These are phyloP conservation scores for Bacidia gigantensis DNA, from an alignment of 495 filamentous ascomycete species.

Conservation along the genomic window DNA sequence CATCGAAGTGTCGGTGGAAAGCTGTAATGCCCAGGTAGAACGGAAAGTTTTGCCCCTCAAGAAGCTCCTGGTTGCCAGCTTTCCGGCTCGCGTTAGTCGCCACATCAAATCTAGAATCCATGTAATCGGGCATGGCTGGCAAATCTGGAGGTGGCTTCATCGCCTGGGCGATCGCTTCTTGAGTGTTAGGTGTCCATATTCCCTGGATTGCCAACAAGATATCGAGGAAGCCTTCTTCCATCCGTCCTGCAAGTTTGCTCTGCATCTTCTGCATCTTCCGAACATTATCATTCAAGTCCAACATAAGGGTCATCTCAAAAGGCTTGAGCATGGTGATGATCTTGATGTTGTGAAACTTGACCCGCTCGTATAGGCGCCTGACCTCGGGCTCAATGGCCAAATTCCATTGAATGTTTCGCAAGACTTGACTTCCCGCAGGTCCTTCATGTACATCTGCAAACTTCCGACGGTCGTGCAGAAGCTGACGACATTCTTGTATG, in stretches of 20 bases:
- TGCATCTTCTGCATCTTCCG: slow-evolving; percentile 16
- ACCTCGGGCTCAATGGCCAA: slow-evolving; percentile 13
- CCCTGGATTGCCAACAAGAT: neutral
- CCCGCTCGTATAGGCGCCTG: slow-evolving; percentile 8
- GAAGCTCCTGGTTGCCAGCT: neutral
- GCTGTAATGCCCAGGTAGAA: slow-evolving; percentile 14
- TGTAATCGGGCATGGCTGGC: slow-evolving; percentile 6
- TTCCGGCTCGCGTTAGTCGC: slow-evolving; percentile 1
- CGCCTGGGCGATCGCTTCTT: neutral
- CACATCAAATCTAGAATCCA: slow-evolving; percentile 1
- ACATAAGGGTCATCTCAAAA: slow-evolving; percentile 12
- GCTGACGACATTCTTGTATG: slow-evolving; percentile 10
- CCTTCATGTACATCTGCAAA: slow-evolving; percentile 1
- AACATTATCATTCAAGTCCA: slow-evolving; percentile 6
- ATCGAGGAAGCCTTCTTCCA: neutral
- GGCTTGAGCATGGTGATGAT: slow-evolving; percentile 13
- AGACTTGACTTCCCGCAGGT: too few species aligned
- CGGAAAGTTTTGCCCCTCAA: slow-evolving; percentile 1
- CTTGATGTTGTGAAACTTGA: slow-evolving; percentile 15
- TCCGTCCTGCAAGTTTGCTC: slow-evolving; percentile 9
- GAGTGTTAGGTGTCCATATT: neutral
- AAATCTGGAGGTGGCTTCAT: neutral
- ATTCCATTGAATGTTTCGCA: slow-evolving; percentile 14
- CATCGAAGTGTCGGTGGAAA: slow-evolving; percentile 14
- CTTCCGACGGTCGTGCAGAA: slow-evolving; percentile 4